These are phyloP conservation scores for Fistulifera pelliculosa DNA, from an alignment of 108 stramenopile genomes.

Conservation along the genomic window DNA sequence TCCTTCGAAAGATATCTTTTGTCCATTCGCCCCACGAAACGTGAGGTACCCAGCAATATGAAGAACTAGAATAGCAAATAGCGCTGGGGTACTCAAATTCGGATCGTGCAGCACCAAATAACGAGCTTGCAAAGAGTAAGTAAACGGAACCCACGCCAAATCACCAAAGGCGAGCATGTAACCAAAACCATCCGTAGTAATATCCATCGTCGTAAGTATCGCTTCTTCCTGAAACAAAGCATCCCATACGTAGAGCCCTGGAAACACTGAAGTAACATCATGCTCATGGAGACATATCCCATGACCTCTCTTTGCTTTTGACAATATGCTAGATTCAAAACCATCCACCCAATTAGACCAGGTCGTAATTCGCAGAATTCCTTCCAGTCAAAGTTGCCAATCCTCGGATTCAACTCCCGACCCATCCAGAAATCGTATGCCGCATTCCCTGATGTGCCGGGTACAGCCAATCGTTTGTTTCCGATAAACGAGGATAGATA, in stretches of 20 bases:
- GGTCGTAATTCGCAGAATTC: slow-evolving; percentile 96
- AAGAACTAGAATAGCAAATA: slow-evolving; percentile 47
- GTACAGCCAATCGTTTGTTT: slow-evolving; percentile 61
- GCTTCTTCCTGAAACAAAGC: slow-evolving; percentile 88
- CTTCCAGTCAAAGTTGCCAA: slow-evolving; percentile 86
- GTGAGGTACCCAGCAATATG: slow-evolving; percentile 78
- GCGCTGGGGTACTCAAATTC: slow-evolving; percentile 27
- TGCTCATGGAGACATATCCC: slow-evolving; percentile 78
- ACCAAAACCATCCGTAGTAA: slow-evolving; percentile 99
- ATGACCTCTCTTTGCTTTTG: slow-evolving; percentile 66
- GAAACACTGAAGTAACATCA: slow-evolving; percentile 84
- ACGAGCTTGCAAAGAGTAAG: slow-evolving; percentile 87
- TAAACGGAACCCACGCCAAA: slow-evolving; percentile 98
- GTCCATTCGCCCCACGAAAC: slow-evolving; percentile 88
- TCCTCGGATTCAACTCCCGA: slow-evolving; percentile 94
- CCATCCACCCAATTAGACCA: slow-evolving; percentile 89
- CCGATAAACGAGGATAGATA: slow-evolving; percentile 62
- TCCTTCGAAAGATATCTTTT: slow-evolving; percentile 93
- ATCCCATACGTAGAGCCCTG: slow-evolving; percentile 97
- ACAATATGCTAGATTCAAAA: slow-evolving; percentile 78
- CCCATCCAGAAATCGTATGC: slow-evolving; percentile 97
- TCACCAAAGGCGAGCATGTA: slow-evolving; percentile 98
- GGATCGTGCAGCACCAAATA: slow-evolving; percentile 92
- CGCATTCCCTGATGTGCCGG: slow-evolving; percentile 73
- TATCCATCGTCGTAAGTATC: slow-evolving; percentile 98